Percentiles rank a stretch among this genome's conserved stretches.
Evolutionary conservation across 768 basidiomycete species (phyloP).

Genomic region (Suillus hirtellus): DNA sequence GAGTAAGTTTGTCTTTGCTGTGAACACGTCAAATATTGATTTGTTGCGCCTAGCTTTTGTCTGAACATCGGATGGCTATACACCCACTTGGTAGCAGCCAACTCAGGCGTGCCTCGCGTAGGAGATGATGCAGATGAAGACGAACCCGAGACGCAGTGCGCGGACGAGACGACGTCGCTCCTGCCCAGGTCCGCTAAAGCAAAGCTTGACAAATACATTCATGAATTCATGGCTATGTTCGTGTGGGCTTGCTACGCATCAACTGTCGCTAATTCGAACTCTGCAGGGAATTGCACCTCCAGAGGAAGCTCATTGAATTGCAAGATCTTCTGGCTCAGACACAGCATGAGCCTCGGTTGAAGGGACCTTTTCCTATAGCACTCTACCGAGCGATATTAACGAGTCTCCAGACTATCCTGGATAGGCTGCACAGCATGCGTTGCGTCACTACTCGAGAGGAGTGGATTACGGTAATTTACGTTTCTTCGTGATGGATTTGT

Average conservation of each 20-base stretch:
- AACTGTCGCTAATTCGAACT: background rate
- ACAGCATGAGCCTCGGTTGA: constrained; percentile 90
- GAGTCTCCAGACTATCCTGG: constrained; percentile 82
- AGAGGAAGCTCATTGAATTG: constrained; percentile 85
- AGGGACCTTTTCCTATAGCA: constrained; percentile 89
- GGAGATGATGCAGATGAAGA: constrained; percentile 23
- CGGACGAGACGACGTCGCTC: constrained; percentile 33
- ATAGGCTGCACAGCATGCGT: constrained; percentile 91
- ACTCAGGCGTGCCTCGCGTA: constrained; percentile 67
- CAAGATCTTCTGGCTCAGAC: constrained; percentile 86
- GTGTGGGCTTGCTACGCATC: constrained; percentile 22
- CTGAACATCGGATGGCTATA: constrained; percentile 95
- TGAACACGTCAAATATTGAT: constrained; percentile 4
- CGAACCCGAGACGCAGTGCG: constrained; percentile 9
- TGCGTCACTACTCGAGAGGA: constrained; percentile 96
- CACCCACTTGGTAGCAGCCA: constrained; percentile 85
- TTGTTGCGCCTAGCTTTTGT: constrained; percentile 63
- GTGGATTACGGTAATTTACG: constrained; percentile 75
- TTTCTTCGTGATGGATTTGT: background rate
- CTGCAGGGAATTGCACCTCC: constrained; percentile 89
- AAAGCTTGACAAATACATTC: constrained; percentile 61
- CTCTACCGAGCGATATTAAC: constrained; percentile 83
- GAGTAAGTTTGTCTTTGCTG: constrained; percentile 57
- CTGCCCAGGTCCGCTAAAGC: constrained; percentile 39
- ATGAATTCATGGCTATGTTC: constrained; percentile 92